Conservation (phyloP, 1,284 basidiomycete species). For the Wallemia hederae region DNA sequence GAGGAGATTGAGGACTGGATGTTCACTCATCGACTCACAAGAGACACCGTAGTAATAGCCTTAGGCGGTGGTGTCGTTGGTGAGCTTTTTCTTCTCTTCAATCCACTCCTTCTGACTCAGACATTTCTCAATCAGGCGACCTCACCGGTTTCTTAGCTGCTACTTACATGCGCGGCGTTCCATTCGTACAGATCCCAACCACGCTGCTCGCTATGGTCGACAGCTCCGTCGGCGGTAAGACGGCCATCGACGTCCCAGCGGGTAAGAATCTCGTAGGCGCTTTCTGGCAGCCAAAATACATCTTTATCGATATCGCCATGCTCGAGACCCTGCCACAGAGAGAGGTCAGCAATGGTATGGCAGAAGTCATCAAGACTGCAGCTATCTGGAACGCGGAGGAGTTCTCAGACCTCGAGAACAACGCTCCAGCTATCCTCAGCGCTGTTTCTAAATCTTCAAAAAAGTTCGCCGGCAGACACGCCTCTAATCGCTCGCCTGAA, state of each 20-base stretch:
- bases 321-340: conserved; percentile 70
- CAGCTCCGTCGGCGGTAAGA: conserved; percentile 89
- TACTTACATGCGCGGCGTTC: conserved; percentile 78
- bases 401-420: conserved; percentile 57
- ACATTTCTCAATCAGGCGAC: conserved; percentile 28
- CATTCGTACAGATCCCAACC: conserved; percentile 85
- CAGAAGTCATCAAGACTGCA: conserved; percentile 94
- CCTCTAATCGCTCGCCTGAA: conserved; percentile 36
- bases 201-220: conserved; percentile 96
- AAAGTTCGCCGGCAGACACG: conserved; percentile 28
- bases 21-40: conserved; percentile 56
- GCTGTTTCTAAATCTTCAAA: conserved; percentile 34
- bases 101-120: background rate
- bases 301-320: conserved; percentile 93
- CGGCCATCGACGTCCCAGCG: conserved; percentile 82
- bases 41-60: conserved; percentile 77
- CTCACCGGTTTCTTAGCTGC: conserved; percentile 86
- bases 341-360: conserved; percentile 96
- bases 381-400: conserved; percentile 79
- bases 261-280: conserved; percentile 97
- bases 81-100: background rate
- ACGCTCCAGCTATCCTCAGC: conserved; percentile 48
- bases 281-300: conserved; percentile 91
- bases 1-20: conserved; percentile 84
- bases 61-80: conserved; percentile 87